phyloP scores from a whole-genome alignment of 2,329 filamentous ascomycete species.

The Xenoacremonium recifei region DNA sequence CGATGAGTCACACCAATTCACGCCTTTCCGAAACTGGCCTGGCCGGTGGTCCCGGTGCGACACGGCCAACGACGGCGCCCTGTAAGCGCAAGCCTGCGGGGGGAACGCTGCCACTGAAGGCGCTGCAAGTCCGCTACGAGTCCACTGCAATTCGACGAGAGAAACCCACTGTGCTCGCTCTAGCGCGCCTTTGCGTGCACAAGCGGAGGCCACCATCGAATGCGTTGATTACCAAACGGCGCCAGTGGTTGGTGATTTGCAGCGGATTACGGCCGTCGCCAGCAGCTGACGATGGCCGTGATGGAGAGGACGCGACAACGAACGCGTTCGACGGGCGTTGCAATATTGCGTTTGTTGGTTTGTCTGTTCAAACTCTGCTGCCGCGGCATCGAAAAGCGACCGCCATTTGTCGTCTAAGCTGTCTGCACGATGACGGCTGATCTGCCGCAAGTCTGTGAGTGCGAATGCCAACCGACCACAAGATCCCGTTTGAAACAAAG shows the following conservation, averaged over 20 bases:
- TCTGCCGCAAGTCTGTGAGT: too few relatives aligned
- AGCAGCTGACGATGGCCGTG: conserved; percentile 18
- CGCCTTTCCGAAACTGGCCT: conserved; percentile 28
- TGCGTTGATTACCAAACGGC: conserved; percentile 19
- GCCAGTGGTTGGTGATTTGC: too few relatives aligned
- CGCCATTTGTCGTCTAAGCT: too few relatives aligned
- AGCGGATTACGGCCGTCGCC: not conserved
- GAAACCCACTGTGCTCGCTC: not conserved
- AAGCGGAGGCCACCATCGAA: conserved; percentile 2
- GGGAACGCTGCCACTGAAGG: not conserved
- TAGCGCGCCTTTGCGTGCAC: not conserved
- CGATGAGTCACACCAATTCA: conserved; percentile 35
- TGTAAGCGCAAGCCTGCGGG: conserved; percentile 5
- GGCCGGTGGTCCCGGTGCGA: conserved; percentile 22
- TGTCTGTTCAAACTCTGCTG: too few relatives aligned
- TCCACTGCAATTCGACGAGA: not conserved
- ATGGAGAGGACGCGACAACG: conserved; percentile 8
- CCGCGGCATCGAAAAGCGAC: too few relatives aligned
- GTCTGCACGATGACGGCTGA: too few relatives aligned
- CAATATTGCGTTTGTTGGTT: too few relatives aligned
- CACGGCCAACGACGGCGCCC: conserved; percentile 21
- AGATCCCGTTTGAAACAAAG: too few relatives aligned
- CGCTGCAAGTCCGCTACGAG: not conserved
- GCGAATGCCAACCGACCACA: too few relatives aligned
- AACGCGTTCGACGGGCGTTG: too few relatives aligned